phyloP scores from a whole-genome alignment of 768 basidiomycete species.

The Hygrophorus russula region DNA sequence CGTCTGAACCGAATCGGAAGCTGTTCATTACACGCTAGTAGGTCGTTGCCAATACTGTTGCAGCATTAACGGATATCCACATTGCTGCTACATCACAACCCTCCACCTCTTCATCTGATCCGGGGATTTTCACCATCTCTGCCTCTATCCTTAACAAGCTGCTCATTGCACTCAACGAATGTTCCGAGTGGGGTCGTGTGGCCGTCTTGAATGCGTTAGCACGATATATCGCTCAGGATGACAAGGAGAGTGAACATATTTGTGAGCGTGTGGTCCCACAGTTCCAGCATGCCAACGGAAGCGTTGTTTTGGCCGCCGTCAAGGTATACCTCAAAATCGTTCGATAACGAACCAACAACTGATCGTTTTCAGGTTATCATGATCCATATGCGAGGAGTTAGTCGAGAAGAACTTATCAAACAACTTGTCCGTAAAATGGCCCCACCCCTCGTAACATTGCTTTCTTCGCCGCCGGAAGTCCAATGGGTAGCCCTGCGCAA shows the following conservation, averaged over 20 bases:
- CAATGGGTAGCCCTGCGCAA: slow-evolving; percentile 98
- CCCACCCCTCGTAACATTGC: slow-evolving; percentile 87
- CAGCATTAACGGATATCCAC: slow-evolving; percentile 90
- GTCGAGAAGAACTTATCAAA: slow-evolving; percentile 73
- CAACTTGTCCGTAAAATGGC: slow-evolving; percentile 94
- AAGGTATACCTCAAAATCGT: slow-evolving; percentile 41
- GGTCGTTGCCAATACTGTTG: slow-evolving; percentile 96
- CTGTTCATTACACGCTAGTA: slow-evolving; percentile 17
- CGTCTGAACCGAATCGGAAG: not conserved
- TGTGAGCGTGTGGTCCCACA: slow-evolving; percentile 98
- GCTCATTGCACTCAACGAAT: slow-evolving; percentile 92
- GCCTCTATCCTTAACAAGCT: slow-evolving; percentile 75
- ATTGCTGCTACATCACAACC: slow-evolving; percentile 48
- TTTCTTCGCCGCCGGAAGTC: slow-evolving; percentile 94
- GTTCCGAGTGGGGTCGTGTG: slow-evolving; percentile 98
- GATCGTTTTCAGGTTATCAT: slow-evolving; percentile 67
- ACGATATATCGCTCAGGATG: slow-evolving; percentile 74
- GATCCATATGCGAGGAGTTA: slow-evolving; percentile 87
- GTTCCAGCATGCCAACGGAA: slow-evolving; percentile 94
- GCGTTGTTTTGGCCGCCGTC: slow-evolving; percentile 93
- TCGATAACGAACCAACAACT: not conserved
- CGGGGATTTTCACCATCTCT: slow-evolving; percentile 77
- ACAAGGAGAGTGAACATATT: slow-evolving; percentile 96
- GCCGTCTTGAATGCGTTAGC: slow-evolving; percentile 82
- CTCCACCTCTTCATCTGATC: slow-evolving; percentile 44